A percentile compares a stretch with the other conserved stretches of the same genome.
These are phyloP conservation scores for Oropetium thomaeum DNA, from an alignment of 176 grass and related monocot species.

Conservation along the genomic window DNA sequence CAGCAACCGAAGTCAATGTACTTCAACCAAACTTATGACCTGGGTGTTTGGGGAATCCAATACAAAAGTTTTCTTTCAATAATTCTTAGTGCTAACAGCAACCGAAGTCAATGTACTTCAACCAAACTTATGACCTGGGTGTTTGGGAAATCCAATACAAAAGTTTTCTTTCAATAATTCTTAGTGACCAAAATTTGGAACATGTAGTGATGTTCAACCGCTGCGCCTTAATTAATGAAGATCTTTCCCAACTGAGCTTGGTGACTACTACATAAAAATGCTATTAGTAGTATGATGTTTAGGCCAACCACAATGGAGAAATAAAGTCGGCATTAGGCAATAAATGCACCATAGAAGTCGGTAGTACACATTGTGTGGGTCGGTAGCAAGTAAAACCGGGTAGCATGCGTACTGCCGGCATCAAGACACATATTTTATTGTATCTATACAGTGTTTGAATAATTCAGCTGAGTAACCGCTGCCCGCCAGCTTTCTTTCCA, in stretches of 20 bases:
- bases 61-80: background rate
- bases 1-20: conserved; percentile 3
- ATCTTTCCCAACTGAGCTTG: background rate
- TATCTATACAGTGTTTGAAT: too few species aligned
- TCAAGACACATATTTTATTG: too few species aligned
- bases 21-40: background rate
- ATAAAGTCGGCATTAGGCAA: too few species aligned
- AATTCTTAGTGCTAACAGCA: background rate
- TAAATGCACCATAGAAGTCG: too few species aligned
- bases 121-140: background rate
- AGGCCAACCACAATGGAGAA: too few species aligned
- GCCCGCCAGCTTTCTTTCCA: too few species aligned
- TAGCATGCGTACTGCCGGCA: too few species aligned
- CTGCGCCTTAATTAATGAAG: background rate
- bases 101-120: background rate
- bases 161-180: background rate
- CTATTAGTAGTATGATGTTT: too few species aligned
- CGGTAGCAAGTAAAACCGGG: too few species aligned
- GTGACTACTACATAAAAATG: background rate
- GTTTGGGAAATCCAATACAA: background rate
- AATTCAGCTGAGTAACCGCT: too few species aligned
- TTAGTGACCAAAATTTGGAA: background rate
- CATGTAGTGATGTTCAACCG: background rate
- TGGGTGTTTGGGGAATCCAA: background rate
- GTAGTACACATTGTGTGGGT: too few species aligned